Base-by-base conservation (phyloP, 2,329 filamentous ascomycete genomes). In the Arthroderma uncinatum region DNA sequence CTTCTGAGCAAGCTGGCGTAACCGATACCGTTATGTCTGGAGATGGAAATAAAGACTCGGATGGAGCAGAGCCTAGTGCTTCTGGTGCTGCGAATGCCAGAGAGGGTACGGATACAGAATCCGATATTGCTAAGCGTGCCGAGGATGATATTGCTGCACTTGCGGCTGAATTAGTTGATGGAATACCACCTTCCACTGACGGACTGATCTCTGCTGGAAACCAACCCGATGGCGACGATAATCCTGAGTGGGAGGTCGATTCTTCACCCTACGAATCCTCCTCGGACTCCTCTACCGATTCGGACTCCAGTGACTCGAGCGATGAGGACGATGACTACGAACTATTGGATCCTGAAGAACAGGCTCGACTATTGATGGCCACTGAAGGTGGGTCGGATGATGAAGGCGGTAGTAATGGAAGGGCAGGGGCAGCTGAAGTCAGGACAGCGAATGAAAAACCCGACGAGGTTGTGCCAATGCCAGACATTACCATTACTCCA, bases 211-310 rank as follows among this genome's bases (percentile, higher is more conserved):
- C 60, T 37, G 44, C 42, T 4, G 58, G 57, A 36, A 58, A 60
- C 21, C 55, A 58, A 16, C 53, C 59, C 7, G 62, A 62, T 21
- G 61, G 62, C 23, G 62, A 63, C 5, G 65, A 75, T 62, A 74
- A 76, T 55, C 84, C 86, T 2, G 91, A 96, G 70, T 97, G 89
- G 88, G 89, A 95, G 67, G 75, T 79, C 6, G 87, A 92, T 65
- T 90, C 86, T 1, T 88, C 85, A 0, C 86, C 86, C 0, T 86
- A 86, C 66, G 82, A 84, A 65, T 87, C 85, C 4, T 87, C 75
- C 10, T 74, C 72, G 23, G 74, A 74, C 58, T 52, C 55, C 25
- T 61, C 60, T 12, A 77, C 79, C 53, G 79, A 82, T 62, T 79
- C 80, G 23, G 79, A 79, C n/a, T 83, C 82, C 1, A 81, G 84